Evolutionary conservation across 2,329 filamentous ascomycete species (phyloP), one percentile per base, ranked within the genome.

Genomic region (Sclerotiophoma versabilis): DNA sequence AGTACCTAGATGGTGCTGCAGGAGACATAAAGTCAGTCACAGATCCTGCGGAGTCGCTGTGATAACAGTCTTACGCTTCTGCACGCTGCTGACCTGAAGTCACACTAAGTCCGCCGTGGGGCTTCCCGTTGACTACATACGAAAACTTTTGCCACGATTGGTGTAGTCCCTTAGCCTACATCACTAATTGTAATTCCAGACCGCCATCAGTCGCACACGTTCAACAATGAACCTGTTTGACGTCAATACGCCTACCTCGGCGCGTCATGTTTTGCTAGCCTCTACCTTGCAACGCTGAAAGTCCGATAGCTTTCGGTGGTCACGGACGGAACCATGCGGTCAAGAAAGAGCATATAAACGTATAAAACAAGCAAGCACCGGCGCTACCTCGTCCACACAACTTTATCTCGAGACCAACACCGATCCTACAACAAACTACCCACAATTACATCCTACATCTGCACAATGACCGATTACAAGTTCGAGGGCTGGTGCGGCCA

Each of bases 401-500:
- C 14, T 25, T 17, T 19, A 22, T 12, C n/a, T 30, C 23, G 12
- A 45, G n/a, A 39, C 20, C 30, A 37, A 29, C 14, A 33, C 17
- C 14, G 23, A 30, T 15, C 14, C 9, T 14, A 26, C 20, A 36
- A 34, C 14, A 27, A 34, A 33, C 7, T 5, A 23, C 12, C 10
- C 15, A 6, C 17, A 15, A 26, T 5, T 12, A 17, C 22, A n/a
- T 26, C 30, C n/a, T 3, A 17, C 12, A 42, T 8, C 10, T 22
- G 11, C 34, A 49, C 27, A 50, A 68, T 66, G 64, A 52, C 61
- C 46, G 58, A 61, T 36, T 60, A 60, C 23, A 63, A 60, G 20
- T 85, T 85, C 63, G 77, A 83, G 67, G 83, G 83, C 62, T 85
- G 83, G 83, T 76, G 84, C 69, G 83, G 81, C 63, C 76, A 81